These are phyloP conservation scores for Prototheca wickerhamii DNA, from an alignment of 163 green algal species.

Conservation along the genomic window DNA sequence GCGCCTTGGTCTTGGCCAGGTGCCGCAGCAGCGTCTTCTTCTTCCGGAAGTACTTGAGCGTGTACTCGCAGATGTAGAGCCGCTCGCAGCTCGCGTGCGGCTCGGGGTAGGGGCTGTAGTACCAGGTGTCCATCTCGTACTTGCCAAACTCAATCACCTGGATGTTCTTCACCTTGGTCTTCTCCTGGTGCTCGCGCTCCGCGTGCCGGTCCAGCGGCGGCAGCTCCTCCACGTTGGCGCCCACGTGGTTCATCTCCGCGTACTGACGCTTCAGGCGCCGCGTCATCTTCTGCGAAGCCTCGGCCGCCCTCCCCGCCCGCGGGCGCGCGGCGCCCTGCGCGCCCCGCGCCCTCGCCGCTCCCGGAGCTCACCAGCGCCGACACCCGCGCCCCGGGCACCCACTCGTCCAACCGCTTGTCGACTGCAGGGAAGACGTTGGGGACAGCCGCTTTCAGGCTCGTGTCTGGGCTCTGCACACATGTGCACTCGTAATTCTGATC, in stretches of 20 bases:
- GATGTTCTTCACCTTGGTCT: slow-evolving; percentile 88
- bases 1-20: slow-evolving; percentile 72
- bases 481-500: too few relatives aligned
- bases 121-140: slow-evolving; percentile 96
- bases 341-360: neutral
- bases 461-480: too few relatives aligned
- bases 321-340: neutral
- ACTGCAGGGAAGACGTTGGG: slow-evolving; percentile 41
- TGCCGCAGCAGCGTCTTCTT: slow-evolving; percentile 63
- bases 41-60: slow-evolving; percentile 83
- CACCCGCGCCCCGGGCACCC: slow-evolving; percentile 47
- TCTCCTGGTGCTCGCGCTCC: slow-evolving; percentile 79
- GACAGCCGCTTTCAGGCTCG: too few relatives aligned
- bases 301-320: neutral
- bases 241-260: slow-evolving; percentile 64
- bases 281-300: slow-evolving; percentile 66
- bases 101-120: slow-evolving; percentile 66
- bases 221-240: slow-evolving; percentile 44
- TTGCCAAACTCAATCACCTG: slow-evolving; percentile 82
- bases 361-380: slow-evolving; percentile 1
- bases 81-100: slow-evolving; percentile 56
- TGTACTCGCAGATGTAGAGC: slow-evolving; percentile 83
- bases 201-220: slow-evolving; percentile 51
- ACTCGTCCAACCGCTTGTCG: slow-evolving; percentile 85
- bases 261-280: slow-evolving; percentile 69